phyloP scores from a whole-genome alignment of 2,329 filamentous ascomycete species.

The Cladosporium sp. region DNA sequence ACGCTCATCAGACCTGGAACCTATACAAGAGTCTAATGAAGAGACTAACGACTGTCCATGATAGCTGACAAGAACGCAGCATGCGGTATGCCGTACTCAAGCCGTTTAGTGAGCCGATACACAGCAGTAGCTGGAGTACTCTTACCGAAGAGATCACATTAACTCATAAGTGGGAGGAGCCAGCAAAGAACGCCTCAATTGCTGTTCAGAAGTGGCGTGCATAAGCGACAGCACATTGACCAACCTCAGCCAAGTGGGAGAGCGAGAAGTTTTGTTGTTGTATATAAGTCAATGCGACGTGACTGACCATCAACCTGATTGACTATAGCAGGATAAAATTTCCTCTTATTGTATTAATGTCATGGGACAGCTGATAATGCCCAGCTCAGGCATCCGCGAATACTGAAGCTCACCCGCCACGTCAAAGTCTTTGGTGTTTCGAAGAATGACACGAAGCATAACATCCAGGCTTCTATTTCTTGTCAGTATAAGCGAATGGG shows the following conservation, averaged over 20 bases:
- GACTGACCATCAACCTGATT: not conserved
- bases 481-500: too few relatives aligned
- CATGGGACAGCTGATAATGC: slow-evolving; percentile 6
- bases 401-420: not conserved
- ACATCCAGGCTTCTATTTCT: not conserved
- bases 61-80: not conserved
- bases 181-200: not conserved
- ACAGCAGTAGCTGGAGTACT: not conserved
- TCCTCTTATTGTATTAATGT: not conserved
- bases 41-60: not conserved
- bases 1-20: not conserved
- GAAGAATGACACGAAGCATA: not conserved
- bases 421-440: slow-evolving; percentile 1
- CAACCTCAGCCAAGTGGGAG: not conserved
- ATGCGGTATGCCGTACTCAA: not conserved
- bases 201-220: not conserved
- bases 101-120: not conserved
- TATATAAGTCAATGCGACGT: not conserved
- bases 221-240: not conserved
- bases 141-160: not conserved
- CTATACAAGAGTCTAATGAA: not conserved
- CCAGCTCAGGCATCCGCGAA: slow-evolving; percentile 8
- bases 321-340: too few relatives aligned
- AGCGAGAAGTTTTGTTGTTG: not conserved
- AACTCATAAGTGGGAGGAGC: not conserved